phyloP scores from a whole-genome alignment of 257 asterid genomes.

The Gardenia jasminoides region DNA sequence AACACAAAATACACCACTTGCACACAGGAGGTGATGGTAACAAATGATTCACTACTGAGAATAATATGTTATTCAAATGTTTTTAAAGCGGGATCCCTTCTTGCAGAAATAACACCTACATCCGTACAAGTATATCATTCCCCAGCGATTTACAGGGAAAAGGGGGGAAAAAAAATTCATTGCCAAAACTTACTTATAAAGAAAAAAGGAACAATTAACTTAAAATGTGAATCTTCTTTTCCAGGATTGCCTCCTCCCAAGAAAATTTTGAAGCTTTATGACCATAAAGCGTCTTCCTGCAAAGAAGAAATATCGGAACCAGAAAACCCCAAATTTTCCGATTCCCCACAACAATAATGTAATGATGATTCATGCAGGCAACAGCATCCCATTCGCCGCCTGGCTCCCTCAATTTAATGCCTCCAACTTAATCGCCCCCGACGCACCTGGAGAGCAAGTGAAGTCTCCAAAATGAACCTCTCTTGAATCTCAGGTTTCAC shows the following conservation, averaged over 20 bases:
- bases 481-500: not conserved
- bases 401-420: too few relatives aligned
- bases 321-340: not conserved
- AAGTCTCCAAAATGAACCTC: slow-evolving; percentile 4
- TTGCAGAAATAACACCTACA: slow-evolving; percentile 2
- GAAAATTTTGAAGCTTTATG: not conserved
- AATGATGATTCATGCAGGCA: too few relatives aligned
- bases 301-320: not conserved
- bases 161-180: not conserved
- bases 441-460: not conserved
- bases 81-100: not conserved
- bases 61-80: not conserved
- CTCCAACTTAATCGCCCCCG: too few relatives aligned
- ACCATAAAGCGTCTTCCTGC: not conserved
- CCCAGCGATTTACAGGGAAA: slow-evolving; percentile 8
- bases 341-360: too few relatives aligned
- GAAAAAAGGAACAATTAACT: not conserved
- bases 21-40: not conserved
- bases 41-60: not conserved
- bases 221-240: not conserved
- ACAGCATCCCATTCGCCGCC: too few relatives aligned
- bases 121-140: not conserved
- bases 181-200: not conserved
- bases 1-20: not conserved
- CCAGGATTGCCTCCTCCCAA: not conserved